Percentiles rank a stretch among this genome's conserved stretches.
These are phyloP conservation scores for Chimonanthus praecox DNA, from an alignment of 164 flowering plant genomes.

Conservation along the genomic window DNA sequence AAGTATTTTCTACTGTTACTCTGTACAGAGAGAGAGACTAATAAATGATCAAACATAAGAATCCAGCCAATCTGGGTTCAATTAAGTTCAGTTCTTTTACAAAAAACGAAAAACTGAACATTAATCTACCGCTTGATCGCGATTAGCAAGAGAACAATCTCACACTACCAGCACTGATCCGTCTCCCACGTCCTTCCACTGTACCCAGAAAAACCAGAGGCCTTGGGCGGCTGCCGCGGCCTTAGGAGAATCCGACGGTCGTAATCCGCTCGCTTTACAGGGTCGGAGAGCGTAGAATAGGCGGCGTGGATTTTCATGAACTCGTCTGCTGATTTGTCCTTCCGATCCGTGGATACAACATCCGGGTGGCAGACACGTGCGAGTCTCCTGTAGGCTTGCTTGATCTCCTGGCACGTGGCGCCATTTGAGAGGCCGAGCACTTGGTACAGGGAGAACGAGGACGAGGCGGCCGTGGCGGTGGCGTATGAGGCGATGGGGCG, in stretches of 20 bases:
- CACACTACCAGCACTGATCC: slow-evolving; percentile 43
- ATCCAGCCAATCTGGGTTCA: too few species aligned
- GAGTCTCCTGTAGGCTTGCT: slow-evolving; percentile 53
- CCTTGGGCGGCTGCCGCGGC: neutral
- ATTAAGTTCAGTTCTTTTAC: too few species aligned
- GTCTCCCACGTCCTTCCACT: slow-evolving; percentile 37
- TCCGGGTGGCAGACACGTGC: slow-evolving; percentile 72
- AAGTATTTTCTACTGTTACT: too few species aligned
- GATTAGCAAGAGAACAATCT: too few species aligned
- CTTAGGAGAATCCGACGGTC: slow-evolving; percentile 13
- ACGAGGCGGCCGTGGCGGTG: neutral
- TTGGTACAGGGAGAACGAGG: slow-evolving; percentile 45
- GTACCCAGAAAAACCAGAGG: neutral
- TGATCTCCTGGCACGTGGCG: slow-evolving; percentile 62
- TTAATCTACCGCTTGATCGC: too few species aligned
- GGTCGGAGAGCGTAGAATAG: slow-evolving; percentile 36
- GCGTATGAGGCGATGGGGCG: neutral
- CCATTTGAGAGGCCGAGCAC: slow-evolving; percentile 52
- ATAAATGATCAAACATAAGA: too few species aligned
- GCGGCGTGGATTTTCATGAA: slow-evolving; percentile 34
- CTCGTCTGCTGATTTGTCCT: slow-evolving; percentile 25
- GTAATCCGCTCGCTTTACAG: slow-evolving; percentile 33
- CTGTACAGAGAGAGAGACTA: too few species aligned
- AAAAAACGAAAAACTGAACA: too few species aligned
- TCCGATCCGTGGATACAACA: slow-evolving; percentile 22